Base-by-base conservation (phyloP, 1,284 basidiomycete species). In the Boletellus sp. region DNA sequence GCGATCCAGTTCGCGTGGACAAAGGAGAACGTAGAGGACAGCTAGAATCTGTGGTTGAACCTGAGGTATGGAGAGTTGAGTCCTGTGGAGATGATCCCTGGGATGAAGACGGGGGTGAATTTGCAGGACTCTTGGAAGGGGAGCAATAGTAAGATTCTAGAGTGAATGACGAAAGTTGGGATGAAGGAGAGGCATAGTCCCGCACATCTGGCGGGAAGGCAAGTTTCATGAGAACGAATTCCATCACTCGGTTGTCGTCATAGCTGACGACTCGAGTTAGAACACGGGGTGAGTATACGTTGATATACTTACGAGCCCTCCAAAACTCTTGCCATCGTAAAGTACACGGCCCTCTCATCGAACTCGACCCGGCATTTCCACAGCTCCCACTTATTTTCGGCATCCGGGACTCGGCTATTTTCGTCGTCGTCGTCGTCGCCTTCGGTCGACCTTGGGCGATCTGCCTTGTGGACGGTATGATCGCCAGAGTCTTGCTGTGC, bases 291-390 rank as follows among this genome's bases (percentile, higher is more conserved):
- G 17, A 10, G 5, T 13, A 14, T 29, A 23, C 4, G 34, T 23
- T 2, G 33, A 34, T 35, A 34, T 35, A 76, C 79, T 68, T 59
- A 80, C 77, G 72, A 70, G 56, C 69, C 71, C 34, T 70, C 63
- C 20, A 83, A 53, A 21, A 80, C 70, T 57, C 78, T 81, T 2
- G 84, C 84, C 82, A 87, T 85, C 0, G 80, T 83, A 56, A 87
- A 85, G 59, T 78, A 87, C 23, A 85, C 84, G 1, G 78, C 77
- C 49, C 79, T 68, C 51, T 80, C 75, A 29, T 84, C 82, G 56
- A 84, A 86, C 57, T 86, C 84, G 9, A 87, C 83, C 10, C 84
- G 67, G 53, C 83, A 86, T 56, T 87, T 87, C 84, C 83, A 86
- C 8, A 87, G 59, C 55, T 85, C 81, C 83, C 83, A 86, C 17